Conservation (phyloP, 1,284 basidiomycete genomes). For the Heliocybe sulcata region DNA sequence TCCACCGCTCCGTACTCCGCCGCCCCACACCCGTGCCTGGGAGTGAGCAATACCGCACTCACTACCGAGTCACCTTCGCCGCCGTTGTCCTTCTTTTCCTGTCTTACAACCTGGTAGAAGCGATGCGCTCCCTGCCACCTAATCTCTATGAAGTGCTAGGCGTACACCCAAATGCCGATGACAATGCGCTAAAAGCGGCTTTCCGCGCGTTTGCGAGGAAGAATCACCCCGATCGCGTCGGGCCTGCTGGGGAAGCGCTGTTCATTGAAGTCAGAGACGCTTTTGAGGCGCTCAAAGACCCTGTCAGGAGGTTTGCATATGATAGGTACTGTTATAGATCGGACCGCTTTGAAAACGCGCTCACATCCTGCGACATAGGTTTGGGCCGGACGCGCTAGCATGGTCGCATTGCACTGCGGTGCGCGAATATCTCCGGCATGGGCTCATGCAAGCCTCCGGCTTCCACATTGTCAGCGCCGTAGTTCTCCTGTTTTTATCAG, state of each 20-base stretch:
- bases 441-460: conserved; percentile 57
- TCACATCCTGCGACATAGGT: conserved; percentile 31
- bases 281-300: conserved; percentile 77
- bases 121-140: conserved; percentile 43
- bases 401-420: conserved; percentile 66
- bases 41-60: conserved; percentile 34
- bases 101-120: conserved; percentile 53
- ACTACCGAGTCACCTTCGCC: conserved; percentile 60
- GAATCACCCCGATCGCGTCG: conserved; percentile 74
- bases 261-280: conserved; percentile 74
- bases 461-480: conserved; percentile 67
- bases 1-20: conserved; percentile 28
- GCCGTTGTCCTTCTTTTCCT: conserved; percentile 66
- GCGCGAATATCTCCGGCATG: conserved; percentile 66
- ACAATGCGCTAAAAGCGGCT: conserved; percentile 58
- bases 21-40: conserved; percentile 31
- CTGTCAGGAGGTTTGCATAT: conserved; percentile 78
- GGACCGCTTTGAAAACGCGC: not conserved
- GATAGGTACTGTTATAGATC: conserved; percentile 47
- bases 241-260: conserved; percentile 45
- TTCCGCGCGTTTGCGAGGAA: conserved; percentile 70
- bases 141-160: conserved; percentile 77
- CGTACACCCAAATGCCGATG: conserved; percentile 54
- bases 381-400: conserved; percentile 64
- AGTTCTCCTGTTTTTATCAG: conserved; percentile 55